Percentiles rank a stretch among this genome's conserved stretches.
phyloP scores from a whole-genome alignment of 225 moss, liverwort and hornwort species.

The Ulota crispa region DNA sequence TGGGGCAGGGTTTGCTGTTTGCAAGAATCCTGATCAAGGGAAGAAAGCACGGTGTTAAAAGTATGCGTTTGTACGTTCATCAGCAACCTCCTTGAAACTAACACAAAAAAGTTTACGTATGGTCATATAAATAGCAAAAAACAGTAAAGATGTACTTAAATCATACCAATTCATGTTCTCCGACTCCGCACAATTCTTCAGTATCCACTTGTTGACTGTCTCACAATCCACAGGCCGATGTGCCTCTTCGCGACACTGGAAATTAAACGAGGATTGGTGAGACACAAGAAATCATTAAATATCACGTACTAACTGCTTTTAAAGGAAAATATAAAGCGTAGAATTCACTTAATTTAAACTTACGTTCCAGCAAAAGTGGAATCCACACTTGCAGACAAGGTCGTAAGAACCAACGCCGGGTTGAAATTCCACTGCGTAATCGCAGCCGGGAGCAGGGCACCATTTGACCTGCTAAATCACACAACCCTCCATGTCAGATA shows the following conservation, averaged over 20 bases:
- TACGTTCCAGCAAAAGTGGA: slow-evolving; percentile 85
- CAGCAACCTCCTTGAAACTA: background rate
- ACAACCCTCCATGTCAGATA: slow-evolving; percentile 20
- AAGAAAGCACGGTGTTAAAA: slow-evolving; percentile 5
- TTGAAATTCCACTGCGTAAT: slow-evolving; percentile 85
- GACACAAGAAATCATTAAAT: background rate
- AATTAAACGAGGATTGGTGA: slow-evolving; percentile 18
- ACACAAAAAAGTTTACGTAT: background rate
- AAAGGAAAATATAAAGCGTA: background rate
- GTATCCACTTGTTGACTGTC: slow-evolving; percentile 86
- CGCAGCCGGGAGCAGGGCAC: slow-evolving; percentile 98
- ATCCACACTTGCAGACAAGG: slow-evolving; percentile 87
- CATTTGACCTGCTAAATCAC: slow-evolving; percentile 67
- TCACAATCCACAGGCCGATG: slow-evolving; percentile 96
- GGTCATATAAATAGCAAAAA: background rate
- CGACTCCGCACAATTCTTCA: slow-evolving; percentile 89
- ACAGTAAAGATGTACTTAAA: background rate
- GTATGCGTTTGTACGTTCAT: background rate
- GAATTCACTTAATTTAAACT: slow-evolving; percentile 1
- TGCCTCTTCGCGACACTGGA: slow-evolving; percentile 84
- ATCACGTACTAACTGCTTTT: background rate
- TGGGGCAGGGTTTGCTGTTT: slow-evolving; percentile 93
- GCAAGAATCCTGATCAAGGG: slow-evolving; percentile 68
- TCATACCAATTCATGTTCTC: slow-evolving; percentile 94
- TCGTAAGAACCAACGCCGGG: slow-evolving; percentile 81